These are phyloP conservation scores for Alisma plantagoaquatica DNA, from an alignment of 106 monocot species.

Conservation along the genomic window DNA sequence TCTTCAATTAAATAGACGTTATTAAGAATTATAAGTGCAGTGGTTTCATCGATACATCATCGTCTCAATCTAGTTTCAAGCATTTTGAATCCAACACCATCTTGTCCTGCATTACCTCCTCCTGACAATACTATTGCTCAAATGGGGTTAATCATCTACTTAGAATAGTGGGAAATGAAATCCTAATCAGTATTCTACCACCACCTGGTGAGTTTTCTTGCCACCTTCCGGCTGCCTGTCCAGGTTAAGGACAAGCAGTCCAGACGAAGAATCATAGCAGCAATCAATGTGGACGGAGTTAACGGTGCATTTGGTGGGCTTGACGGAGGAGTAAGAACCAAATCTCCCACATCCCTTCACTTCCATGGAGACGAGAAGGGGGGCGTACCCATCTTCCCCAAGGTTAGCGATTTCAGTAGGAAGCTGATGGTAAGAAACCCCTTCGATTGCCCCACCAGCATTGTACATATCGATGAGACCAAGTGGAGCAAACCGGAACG, in stretches of 20 bases:
- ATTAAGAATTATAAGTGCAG: no score
- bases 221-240: constrained; percentile 40
- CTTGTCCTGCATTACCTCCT: no score
- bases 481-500: constrained; percentile 52
- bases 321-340: constrained; percentile 47
- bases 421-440: constrained; percentile 43
- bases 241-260: constrained; percentile 40
- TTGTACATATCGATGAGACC: constrained; percentile 90
- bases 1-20: no score
- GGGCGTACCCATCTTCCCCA: background rate
- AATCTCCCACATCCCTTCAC: constrained; percentile 79
- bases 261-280: constrained; percentile 37
- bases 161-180: no score
- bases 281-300: constrained; percentile 33
- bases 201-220: constrained; percentile 31
- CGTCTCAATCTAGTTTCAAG: no score
- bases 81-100: no score
- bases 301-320: constrained; percentile 44
- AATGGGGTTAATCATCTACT: no score
- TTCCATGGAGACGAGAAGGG: constrained; percentile 38
- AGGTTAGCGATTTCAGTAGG: constrained; percentile 1
- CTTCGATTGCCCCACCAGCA: constrained; percentile 69
- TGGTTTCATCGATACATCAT: no score
- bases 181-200: constrained; percentile 42
- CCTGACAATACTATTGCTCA: no score